Conservation (phyloP, 352 stramenopile species). For the Globisporangium radiosum region DNA sequence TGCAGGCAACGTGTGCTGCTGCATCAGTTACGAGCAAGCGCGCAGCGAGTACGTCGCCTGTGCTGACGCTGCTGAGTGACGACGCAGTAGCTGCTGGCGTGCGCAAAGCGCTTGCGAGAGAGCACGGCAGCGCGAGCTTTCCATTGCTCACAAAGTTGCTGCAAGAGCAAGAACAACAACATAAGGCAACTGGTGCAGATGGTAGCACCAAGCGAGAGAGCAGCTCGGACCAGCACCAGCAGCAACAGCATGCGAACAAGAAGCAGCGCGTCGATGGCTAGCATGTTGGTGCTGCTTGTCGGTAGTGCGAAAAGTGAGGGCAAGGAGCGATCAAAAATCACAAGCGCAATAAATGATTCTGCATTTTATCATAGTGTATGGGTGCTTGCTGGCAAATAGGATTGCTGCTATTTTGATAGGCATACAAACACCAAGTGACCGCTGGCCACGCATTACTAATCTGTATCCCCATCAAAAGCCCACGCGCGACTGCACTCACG, state of each 20-base stretch:
- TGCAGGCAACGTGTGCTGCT: slow-evolving; percentile 34
- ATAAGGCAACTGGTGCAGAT: background rate
- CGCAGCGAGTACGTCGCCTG: slow-evolving; percentile 1
- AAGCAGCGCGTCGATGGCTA: slow-evolving; percentile 38
- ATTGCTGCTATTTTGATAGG: background rate
- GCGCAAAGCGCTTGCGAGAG: slow-evolving; percentile 24
- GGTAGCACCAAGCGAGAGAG: background rate
- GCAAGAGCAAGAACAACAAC: background rate
- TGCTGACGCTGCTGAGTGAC: slow-evolving; percentile 38
- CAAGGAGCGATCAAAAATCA: background rate
- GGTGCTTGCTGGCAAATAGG: background rate
- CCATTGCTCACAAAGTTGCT: slow-evolving; percentile 21
- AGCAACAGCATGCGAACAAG: slow-evolving; percentile 36
- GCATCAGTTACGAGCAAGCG: slow-evolving; percentile 6
- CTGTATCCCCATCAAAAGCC: background rate
- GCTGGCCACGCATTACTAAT: background rate
- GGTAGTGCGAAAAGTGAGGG: background rate
- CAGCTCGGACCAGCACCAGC: slow-evolving; percentile 13
- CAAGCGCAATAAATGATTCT: background rate
- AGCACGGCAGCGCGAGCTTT: slow-evolving; percentile 13
- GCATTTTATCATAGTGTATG: background rate
- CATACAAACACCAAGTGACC: background rate
- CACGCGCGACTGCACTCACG: background rate
- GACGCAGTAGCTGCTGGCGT: slow-evolving; percentile 30
- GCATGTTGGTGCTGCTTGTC: slow-evolving; percentile 5